Percentiles rank a stretch among this genome's conserved stretches.
phyloP scores from a whole-genome alignment of 1,284 basidiomycete species.

The Inonotus hispidus region DNA sequence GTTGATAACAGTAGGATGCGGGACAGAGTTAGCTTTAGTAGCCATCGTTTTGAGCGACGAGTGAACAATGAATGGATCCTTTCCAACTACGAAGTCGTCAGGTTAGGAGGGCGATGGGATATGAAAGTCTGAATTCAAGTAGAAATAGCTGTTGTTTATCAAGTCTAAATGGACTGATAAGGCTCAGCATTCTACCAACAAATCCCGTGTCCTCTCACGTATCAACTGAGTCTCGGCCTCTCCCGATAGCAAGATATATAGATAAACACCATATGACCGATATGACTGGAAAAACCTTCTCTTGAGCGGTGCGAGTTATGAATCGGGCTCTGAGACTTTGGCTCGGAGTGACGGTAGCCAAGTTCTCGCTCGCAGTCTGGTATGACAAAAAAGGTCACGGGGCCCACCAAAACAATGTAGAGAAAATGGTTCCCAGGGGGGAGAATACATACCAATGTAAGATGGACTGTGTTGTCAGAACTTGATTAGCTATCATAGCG shows the following conservation, averaged over 20 bases:
- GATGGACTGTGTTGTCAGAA: too few species aligned
- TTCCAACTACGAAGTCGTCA: too few species aligned
- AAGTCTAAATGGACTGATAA: background rate
- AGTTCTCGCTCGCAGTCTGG: background rate
- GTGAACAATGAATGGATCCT: too few species aligned
- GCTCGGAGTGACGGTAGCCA: background rate
- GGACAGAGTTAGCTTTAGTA: conserved; percentile 50
- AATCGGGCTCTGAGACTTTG: background rate
- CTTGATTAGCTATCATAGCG: too few species aligned
- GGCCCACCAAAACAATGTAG: too few species aligned
- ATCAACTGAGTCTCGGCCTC: background rate
- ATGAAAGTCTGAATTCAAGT: too few species aligned
- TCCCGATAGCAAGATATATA: background rate
- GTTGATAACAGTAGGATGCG: conserved; percentile 46
- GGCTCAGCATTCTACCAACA: background rate
- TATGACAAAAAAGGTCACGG: too few species aligned
- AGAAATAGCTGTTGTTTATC: background rate
- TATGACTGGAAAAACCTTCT: background rate
- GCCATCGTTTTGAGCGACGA: conserved; percentile 33
- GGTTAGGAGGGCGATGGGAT: too few species aligned
- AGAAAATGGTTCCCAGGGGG: too few species aligned
- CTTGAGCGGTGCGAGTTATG: background rate
- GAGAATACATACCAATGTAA: too few species aligned
- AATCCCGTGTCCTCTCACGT: background rate
- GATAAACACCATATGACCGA: background rate